A percentile compares a stretch with the other conserved stretches of the same genome.
Conservation (phyloP, 768 basidiomycete species). For the Psilocybe subaeruginosa region DNA sequence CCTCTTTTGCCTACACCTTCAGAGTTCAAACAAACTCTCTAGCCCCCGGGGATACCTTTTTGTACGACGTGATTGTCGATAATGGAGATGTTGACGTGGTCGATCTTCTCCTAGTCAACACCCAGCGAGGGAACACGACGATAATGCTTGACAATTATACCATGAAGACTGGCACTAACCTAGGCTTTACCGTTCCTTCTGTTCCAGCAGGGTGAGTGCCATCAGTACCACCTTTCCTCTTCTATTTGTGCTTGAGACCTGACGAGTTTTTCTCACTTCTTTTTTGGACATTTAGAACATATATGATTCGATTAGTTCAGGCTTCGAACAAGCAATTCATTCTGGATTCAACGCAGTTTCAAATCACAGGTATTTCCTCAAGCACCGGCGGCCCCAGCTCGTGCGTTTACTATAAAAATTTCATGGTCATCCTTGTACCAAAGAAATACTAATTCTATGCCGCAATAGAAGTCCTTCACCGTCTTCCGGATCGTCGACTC, state of each 20-base stretch:
- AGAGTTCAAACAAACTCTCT: background rate
- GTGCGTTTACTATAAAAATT: background rate
- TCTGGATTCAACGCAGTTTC: background rate
- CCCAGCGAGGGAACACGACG: background rate
- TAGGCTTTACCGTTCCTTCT: background rate
- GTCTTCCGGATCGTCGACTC: background rate
- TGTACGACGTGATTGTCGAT: background rate
- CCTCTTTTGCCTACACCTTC: background rate
- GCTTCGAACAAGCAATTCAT: background rate
- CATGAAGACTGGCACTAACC: background rate
- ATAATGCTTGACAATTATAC: background rate
- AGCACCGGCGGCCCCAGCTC: background rate
- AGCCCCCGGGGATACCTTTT: background rate
- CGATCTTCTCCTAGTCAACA: background rate
- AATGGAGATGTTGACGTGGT: background rate
- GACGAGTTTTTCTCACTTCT: no score
- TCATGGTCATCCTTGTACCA: background rate
- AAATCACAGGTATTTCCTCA: background rate
- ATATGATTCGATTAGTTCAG: background rate
- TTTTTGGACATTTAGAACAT: background rate
- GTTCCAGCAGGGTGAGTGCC: background rate
- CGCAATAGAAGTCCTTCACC: background rate
- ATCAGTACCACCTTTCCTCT: background rate
- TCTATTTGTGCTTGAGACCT: background rate
- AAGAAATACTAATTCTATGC: no score